These are phyloP conservation scores for Euphorbia lathyris DNA, from an alignment of 345 rosid species.

Conservation along the genomic window DNA sequence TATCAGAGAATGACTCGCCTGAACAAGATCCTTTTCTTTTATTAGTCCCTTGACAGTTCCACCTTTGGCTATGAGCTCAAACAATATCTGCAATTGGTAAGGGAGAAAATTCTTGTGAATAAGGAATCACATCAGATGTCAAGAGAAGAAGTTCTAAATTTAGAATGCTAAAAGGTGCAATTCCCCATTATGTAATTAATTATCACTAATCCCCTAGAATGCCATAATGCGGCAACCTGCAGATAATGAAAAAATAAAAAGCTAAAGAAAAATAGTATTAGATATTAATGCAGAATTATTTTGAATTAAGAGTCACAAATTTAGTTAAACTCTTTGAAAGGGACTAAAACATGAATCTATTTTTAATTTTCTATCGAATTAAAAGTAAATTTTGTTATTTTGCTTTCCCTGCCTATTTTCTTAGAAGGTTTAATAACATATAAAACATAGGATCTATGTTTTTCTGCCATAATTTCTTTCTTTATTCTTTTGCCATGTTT, in stretches of 20 bases:
- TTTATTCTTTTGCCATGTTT: too few relatives aligned
- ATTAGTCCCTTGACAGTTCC: slow-evolving; percentile 88
- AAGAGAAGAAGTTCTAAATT: background rate
- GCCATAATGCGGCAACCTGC: background rate
- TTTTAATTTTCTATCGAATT: too few relatives aligned
- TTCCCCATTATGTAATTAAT: slow-evolving; percentile 6
- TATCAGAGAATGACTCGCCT: slow-evolving; percentile 52
- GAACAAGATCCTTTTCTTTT: slow-evolving; percentile 78
- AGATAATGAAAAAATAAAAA: background rate
- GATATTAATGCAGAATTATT: too few relatives aligned
- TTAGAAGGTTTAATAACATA: too few relatives aligned
- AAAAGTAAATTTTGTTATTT: too few relatives aligned
- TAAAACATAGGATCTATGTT: too few relatives aligned
- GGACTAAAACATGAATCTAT: too few relatives aligned
- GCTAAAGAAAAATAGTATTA: background rate
- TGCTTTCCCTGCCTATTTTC: too few relatives aligned
- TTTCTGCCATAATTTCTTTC: too few relatives aligned
- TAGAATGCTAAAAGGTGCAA: background rate
- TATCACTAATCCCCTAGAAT: background rate
- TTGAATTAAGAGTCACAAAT: too few relatives aligned
- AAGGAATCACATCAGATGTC: background rate
- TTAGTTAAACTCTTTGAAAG: too few relatives aligned
- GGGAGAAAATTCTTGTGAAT: background rate
- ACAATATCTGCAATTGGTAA: slow-evolving; percentile 52
- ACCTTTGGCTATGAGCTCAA: slow-evolving; percentile 85